These are phyloP conservation scores for Aspergillus carlsbadensis DNA, from an alignment of 495 filamentous ascomycete species.

Conservation along the genomic window DNA sequence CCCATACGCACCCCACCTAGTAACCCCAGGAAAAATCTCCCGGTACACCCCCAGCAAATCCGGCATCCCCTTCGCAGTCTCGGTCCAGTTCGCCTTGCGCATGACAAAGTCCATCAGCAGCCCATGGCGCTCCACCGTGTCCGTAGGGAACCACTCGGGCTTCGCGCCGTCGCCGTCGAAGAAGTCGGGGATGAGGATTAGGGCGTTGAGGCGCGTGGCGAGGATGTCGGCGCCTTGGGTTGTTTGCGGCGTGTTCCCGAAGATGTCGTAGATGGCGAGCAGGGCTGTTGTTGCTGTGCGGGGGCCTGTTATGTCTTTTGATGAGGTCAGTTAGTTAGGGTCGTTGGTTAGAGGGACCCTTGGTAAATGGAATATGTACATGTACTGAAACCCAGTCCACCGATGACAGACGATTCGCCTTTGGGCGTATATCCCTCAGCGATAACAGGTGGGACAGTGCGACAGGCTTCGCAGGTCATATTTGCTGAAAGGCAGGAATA, in stretches of 20 bases:
- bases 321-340: no score
- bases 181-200: slow-evolving; percentile 49
- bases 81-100: slow-evolving; percentile 20
- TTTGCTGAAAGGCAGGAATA: background rate
- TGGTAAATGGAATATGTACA: slow-evolving; percentile 45
- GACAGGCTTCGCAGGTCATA: slow-evolving; percentile 60
- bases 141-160: slow-evolving; percentile 33
- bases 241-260: slow-evolving; percentile 51
- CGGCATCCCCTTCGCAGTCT: slow-evolving; percentile 25
- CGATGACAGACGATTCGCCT: slow-evolving; percentile 62
- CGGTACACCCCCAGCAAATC: slow-evolving; percentile 26
- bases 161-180: slow-evolving; percentile 37
- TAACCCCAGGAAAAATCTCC: slow-evolving; percentile 29
- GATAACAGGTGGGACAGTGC: slow-evolving; percentile 69
- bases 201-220: slow-evolving; percentile 32
- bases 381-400: slow-evolving; percentile 57
- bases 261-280: slow-evolving; percentile 55
- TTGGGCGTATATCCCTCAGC: slow-evolving; percentile 60
- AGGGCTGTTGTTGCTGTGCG: slow-evolving; percentile 35
- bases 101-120: slow-evolving; percentile 28
- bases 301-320: slow-evolving; percentile 47
- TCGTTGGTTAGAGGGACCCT: background rate
- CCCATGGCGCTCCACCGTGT: slow-evolving; percentile 46
- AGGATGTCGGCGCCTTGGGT: slow-evolving; percentile 57
- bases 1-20: slow-evolving; percentile 44